A percentile compares a stretch with the other conserved stretches of the same genome.
phyloP scores from a whole-genome alignment of 2,329 filamentous ascomycete genomes.

The Fusarium nisikadoi region DNA sequence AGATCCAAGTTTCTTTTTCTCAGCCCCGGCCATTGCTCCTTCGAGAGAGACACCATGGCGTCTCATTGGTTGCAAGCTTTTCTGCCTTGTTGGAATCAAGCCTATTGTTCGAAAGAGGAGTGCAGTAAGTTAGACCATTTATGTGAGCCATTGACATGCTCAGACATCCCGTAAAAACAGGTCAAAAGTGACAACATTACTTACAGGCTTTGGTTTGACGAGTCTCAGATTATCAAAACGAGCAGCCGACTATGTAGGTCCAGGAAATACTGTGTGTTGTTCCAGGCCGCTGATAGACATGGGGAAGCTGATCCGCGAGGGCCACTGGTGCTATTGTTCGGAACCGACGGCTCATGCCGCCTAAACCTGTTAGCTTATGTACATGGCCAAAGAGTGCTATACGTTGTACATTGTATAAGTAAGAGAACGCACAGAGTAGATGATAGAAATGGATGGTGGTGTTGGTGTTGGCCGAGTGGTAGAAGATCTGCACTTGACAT shows the following conservation, averaged over 20 bases:
- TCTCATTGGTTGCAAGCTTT: background rate
- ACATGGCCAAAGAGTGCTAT: background rate
- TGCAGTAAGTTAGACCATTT: constrained; percentile 1
- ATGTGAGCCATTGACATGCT: constrained; percentile 35
- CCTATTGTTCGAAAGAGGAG: constrained; percentile 11
- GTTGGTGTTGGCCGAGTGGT: background rate
- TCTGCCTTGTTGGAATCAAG: background rate
- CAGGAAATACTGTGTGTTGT: constrained; percentile 11
- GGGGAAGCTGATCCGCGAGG: background rate
- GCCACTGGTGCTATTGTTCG: background rate
- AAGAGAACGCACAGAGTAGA: background rate
- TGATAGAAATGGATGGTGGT: background rate
- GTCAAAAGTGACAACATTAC: background rate
- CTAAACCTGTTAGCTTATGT: background rate
- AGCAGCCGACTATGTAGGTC: background rate
- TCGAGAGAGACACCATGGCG: background rate
- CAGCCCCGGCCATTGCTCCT: background rate
- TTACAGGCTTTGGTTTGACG: constrained; percentile 6
- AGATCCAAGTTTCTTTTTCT: constrained; percentile 28
- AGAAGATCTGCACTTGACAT: background rate
- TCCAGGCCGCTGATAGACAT: constrained; percentile 18
- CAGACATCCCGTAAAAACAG: background rate
- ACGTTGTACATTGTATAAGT: background rate
- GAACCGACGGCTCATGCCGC: constrained; percentile 7
- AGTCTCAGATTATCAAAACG: constrained; percentile 1